A percentile compares a stretch with the other conserved stretches of the same genome.
These are phyloP conservation scores for Pichia sp. DNA, from an alignment of 1,139 yeast species.

Conservation along the genomic window DNA sequence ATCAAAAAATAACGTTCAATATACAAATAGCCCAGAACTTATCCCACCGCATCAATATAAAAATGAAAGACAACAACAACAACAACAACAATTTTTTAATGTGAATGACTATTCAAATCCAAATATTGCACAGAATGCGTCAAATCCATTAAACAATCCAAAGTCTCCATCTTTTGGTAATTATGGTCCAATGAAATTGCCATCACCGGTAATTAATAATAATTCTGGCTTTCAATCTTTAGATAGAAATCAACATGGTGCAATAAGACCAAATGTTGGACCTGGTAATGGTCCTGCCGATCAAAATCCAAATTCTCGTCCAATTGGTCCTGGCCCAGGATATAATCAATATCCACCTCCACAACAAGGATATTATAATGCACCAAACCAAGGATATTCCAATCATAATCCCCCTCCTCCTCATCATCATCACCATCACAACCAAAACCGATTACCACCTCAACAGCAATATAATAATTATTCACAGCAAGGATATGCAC, in stretches of 20 bases:
- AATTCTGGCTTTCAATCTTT: background rate
- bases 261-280: background rate
- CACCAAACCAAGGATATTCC: background rate
- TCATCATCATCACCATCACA: conserved; percentile 1
- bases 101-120: background rate
- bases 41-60: conserved; percentile 14
- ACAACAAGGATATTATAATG: background rate
- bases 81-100: background rate
- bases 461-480: conserved; percentile 1
- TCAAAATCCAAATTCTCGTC: too few relatives aligned
- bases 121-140: background rate
- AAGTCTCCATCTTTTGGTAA: conserved; percentile 9
- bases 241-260: background rate
- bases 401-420: too few relatives aligned
- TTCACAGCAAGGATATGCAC: background rate
- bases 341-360: background rate
- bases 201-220: conserved; percentile 7
- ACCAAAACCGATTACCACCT: background rate
- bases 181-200: conserved; percentile 16
- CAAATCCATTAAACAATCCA: conserved; percentile 11
- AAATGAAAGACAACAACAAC: background rate
- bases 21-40: conserved; percentile 14
- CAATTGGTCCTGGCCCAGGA: too few relatives aligned
- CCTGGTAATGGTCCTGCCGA: too few relatives aligned
- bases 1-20: background rate